A percentile compares a stretch with the other conserved stretches of the same genome.
These are phyloP conservation scores for Ceratobasidium sp. DNA, from an alignment of 1,284 basidiomycete genomes.

Conservation along the genomic window DNA sequence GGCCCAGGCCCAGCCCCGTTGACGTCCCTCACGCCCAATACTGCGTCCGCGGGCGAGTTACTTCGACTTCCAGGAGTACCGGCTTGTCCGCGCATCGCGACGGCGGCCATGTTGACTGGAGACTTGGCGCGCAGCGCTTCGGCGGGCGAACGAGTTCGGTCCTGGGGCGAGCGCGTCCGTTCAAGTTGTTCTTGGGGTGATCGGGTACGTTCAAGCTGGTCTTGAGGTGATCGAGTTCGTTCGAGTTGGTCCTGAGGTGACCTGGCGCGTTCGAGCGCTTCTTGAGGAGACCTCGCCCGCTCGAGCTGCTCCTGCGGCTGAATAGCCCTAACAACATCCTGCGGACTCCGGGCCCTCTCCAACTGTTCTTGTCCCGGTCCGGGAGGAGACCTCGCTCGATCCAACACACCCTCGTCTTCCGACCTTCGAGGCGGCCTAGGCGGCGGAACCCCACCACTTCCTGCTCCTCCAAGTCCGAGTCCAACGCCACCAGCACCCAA, in stretches of 20 bases:
- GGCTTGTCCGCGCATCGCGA: too few species aligned
- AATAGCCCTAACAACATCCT: background rate
- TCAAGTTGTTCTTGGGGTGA: too few species aligned
- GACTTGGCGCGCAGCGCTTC: too few species aligned
- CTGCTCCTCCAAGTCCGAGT: background rate
- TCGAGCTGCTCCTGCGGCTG: background rate
- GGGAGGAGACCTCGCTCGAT: background rate
- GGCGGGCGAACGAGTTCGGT: too few species aligned
- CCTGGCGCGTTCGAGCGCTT: background rate
- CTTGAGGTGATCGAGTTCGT: background rate
- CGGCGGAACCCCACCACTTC: background rate
- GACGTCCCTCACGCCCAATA: background rate
- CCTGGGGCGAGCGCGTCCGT: too few species aligned
- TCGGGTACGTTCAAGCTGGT: slow-evolving; percentile 3
- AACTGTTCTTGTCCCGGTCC: background rate
- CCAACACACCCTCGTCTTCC: slow-evolving; percentile 18
- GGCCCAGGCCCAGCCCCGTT: too few species aligned
- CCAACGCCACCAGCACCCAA: background rate
- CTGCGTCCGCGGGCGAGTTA: too few species aligned
- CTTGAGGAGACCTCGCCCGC: background rate
- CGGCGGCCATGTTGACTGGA: too few species aligned
- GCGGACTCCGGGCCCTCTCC: background rate
- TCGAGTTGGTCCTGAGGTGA: background rate
- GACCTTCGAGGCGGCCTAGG: slow-evolving; percentile 30
- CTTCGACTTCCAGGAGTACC: too few species aligned